Evolutionary conservation across 164 flowering plant genomes (phyloP).

Genomic region (Magnolia sinica): DNA sequence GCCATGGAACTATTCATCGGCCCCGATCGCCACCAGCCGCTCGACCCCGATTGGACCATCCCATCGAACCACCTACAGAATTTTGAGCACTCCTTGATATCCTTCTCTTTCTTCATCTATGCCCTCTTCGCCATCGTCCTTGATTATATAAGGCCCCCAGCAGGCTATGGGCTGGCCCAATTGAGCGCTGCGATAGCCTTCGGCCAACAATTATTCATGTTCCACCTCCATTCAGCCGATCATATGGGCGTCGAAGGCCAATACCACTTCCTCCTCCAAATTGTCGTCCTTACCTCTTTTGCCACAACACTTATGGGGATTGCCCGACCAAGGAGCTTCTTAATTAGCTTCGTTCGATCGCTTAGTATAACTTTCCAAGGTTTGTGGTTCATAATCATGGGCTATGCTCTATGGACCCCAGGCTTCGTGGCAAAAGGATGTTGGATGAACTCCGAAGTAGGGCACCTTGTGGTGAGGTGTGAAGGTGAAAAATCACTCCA

Average conservation of each 20-base stretch:
- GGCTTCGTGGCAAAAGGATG: conserved; percentile 59
- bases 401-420: conserved; percentile 75
- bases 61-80: conserved; percentile 40
- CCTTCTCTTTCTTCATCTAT: conserved; percentile 29
- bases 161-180: conserved; percentile 33
- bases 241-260: conserved; percentile 63
- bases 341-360: conserved; percentile 66
- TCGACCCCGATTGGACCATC: conserved; percentile 36
- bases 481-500: conserved; percentile 35
- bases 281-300: conserved; percentile 33
- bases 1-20: conserved; percentile 39
- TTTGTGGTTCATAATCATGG: conserved; percentile 69
- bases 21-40: conserved; percentile 30
- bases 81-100: conserved; percentile 38
- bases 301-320: conserved; percentile 63
- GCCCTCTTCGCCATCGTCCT: conserved; percentile 28
- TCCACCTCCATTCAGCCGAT: conserved; percentile 58
- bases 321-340: conserved; percentile 42
- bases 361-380: conserved; percentile 66
- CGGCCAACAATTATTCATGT: conserved; percentile 61
- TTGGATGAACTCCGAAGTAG: conserved; percentile 48
- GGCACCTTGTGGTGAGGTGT: conserved; percentile 62
- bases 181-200: conserved; percentile 56
- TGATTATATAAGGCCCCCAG: conserved; percentile 21
- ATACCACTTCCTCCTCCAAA: conserved; percentile 49